Percentiles rank a stretch among this genome's conserved stretches.
These are phyloP conservation scores for Colletotrichum somersetense DNA, from an alignment of 2,329 filamentous ascomycete genomes.

Conservation along the genomic window DNA sequence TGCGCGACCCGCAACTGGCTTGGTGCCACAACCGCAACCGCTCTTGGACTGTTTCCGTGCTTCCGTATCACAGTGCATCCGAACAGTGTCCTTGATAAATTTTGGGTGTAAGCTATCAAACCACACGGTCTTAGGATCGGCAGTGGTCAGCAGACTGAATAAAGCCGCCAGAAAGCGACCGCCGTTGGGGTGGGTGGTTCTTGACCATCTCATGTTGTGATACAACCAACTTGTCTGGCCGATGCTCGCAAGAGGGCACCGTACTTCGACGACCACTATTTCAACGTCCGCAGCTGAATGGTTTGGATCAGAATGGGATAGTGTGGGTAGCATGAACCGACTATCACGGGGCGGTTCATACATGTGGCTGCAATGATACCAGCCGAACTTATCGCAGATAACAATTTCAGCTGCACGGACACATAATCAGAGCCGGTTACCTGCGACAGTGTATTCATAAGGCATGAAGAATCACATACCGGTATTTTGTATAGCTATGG, in stretches of 20 bases:
- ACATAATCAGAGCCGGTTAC: too few relatives aligned
- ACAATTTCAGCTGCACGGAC: too few relatives aligned
- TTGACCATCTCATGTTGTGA: not conserved
- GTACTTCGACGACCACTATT: not conserved
- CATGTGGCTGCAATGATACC: too few relatives aligned
- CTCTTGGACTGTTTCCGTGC: conserved; percentile 12
- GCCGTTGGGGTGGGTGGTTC: not conserved
- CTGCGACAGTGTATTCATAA: too few relatives aligned
- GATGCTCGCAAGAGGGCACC: not conserved
- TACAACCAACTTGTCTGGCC: not conserved
- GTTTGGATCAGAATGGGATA: too few relatives aligned
- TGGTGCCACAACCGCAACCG: conserved; percentile 29
- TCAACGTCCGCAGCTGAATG: not conserved
- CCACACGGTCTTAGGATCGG: not conserved
- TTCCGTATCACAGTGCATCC: conserved; percentile 38
- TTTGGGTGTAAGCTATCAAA: not conserved
- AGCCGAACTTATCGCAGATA: too few relatives aligned
- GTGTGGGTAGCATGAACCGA: not conserved
- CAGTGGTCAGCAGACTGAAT: not conserved
- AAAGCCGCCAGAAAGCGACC: conserved; percentile 35
- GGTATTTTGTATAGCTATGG: too few relatives aligned
- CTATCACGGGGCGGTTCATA: too few relatives aligned
- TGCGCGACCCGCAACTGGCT: conserved; percentile 29
- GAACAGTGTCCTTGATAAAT: conserved; percentile 20
- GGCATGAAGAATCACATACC: too few relatives aligned